A percentile compares a stretch with the other conserved stretches of the same genome.
These are phyloP conservation scores for Tricholoma terreum DNA, from an alignment of 768 basidiomycete species.

Conservation along the genomic window DNA sequence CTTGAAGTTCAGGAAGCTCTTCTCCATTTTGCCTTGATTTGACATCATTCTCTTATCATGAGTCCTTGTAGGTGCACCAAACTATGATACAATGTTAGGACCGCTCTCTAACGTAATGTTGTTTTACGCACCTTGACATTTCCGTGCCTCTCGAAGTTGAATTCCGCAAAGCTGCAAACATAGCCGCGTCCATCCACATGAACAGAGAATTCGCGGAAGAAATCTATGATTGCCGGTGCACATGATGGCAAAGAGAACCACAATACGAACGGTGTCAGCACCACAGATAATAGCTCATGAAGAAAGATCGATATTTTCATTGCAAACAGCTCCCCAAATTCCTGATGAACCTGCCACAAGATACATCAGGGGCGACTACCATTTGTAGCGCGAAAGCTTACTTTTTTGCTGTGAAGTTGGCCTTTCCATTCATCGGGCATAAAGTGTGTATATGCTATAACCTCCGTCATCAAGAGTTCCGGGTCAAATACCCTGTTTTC, in stretches of 20 bases:
- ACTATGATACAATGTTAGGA: constrained; percentile 40
- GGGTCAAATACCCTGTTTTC: constrained; percentile 94
- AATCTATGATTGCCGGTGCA: constrained; percentile 90
- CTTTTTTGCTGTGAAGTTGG: constrained; percentile 85
- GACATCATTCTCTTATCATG: constrained; percentile 76
- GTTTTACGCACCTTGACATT: constrained; percentile 69
- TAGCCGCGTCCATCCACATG: constrained; percentile 96
- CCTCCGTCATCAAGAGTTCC: constrained; percentile 87
- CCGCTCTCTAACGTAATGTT: background rate
- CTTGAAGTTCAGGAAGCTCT: constrained; percentile 94
- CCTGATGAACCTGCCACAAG: constrained; percentile 69
- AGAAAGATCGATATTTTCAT: constrained; percentile 87
- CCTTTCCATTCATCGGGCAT: constrained; percentile 93
- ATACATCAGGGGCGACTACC: background rate
- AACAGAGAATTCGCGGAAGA: constrained; percentile 97
- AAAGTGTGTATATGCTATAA: constrained; percentile 93
- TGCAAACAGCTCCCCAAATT: constrained; percentile 90
- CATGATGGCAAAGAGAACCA: constrained; percentile 91
- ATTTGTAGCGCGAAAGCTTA: constrained; percentile 25
- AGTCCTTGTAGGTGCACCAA: constrained; percentile 75
- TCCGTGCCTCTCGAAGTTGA: constrained; percentile 94
- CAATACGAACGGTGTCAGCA: constrained; percentile 91
- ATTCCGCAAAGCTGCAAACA: constrained; percentile 97
- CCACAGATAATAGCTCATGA: constrained; percentile 86
- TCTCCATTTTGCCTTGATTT: constrained; percentile 98